Conservation (phyloP, 2,329 filamentous ascomycete species). For the Ilyonectria mors-panacis region DNA sequence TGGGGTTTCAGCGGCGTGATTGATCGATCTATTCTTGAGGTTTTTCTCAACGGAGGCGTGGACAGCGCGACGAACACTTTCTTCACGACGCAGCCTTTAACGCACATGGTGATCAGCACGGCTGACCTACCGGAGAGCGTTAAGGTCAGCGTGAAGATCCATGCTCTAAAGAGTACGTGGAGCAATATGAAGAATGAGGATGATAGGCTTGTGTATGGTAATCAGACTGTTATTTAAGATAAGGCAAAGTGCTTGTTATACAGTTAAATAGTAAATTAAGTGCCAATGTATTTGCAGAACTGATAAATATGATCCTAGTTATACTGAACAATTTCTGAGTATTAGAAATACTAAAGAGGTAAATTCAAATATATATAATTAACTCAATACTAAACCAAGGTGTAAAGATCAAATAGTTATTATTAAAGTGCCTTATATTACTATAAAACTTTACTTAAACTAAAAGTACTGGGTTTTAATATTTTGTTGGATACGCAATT, state of each 20-base stretch:
- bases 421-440: no score
- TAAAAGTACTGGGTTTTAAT: no score
- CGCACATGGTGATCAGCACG: slow-evolving; percentile 38
- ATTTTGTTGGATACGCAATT: no score
- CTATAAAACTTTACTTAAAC: no score
- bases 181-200: background rate
- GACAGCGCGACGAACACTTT: slow-evolving; percentile 53
- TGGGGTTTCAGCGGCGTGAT: slow-evolving; percentile 53
- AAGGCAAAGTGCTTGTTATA: background rate
- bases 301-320: no score
- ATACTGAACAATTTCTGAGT: no score
- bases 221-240: background rate
- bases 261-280: no score
- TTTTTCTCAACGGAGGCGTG: slow-evolving; percentile 53
- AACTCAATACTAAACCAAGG: no score
- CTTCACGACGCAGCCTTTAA: slow-evolving; percentile 49
- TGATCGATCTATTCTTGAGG: slow-evolving; percentile 54
- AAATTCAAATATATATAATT: no score
- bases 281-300: no score
- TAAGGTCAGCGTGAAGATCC: slow-evolving; percentile 42
- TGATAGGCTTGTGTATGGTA: background rate
- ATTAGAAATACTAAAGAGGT: no score
- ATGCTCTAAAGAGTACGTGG: slow-evolving; percentile 49
- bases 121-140: slow-evolving; percentile 38
- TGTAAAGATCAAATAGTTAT: no score